A percentile compares a stretch with the other conserved stretches of the same genome.
Conservation (phyloP, 225 moss, liverwort and hornwort species). For the Ulota crispa region DNA sequence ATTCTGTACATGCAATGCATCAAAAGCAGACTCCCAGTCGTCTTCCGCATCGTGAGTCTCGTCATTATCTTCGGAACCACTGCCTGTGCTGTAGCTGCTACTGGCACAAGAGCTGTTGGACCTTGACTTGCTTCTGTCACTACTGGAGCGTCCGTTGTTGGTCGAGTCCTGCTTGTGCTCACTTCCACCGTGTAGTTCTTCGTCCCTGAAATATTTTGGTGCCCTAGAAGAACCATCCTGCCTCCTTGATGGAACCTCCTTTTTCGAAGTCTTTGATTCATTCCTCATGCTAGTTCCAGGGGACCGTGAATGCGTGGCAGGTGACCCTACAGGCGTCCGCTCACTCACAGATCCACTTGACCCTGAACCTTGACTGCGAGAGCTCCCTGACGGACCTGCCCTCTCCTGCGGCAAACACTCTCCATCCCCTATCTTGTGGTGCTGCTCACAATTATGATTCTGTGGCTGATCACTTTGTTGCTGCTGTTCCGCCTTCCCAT, state of each 20-base stretch:
- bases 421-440: constrained; percentile 46
- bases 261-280: constrained; percentile 36
- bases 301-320: constrained; percentile 41
- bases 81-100: constrained; percentile 62
- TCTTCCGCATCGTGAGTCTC: constrained; percentile 75
- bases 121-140: constrained; percentile 57
- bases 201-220: constrained; percentile 52
- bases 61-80: constrained; percentile 66
- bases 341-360: constrained; percentile 42
- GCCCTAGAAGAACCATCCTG: constrained; percentile 43
- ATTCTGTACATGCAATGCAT: constrained; percentile 74
- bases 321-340: constrained; percentile 43
- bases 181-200: constrained; percentile 46
- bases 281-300: constrained; percentile 22
- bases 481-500: constrained; percentile 43
- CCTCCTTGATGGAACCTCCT: constrained; percentile 34
- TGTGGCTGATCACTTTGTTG: constrained; percentile 39
- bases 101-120: constrained; percentile 64
- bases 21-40: constrained; percentile 92
- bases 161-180: constrained; percentile 46
- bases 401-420: constrained; percentile 46
- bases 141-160: constrained; percentile 41
- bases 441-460: constrained; percentile 49
- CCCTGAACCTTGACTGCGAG: constrained; percentile 45
- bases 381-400: constrained; percentile 47